phyloP scores from a whole-genome alignment of 768 basidiomycete genomes.

The Pleurotus pulmonarius region DNA sequence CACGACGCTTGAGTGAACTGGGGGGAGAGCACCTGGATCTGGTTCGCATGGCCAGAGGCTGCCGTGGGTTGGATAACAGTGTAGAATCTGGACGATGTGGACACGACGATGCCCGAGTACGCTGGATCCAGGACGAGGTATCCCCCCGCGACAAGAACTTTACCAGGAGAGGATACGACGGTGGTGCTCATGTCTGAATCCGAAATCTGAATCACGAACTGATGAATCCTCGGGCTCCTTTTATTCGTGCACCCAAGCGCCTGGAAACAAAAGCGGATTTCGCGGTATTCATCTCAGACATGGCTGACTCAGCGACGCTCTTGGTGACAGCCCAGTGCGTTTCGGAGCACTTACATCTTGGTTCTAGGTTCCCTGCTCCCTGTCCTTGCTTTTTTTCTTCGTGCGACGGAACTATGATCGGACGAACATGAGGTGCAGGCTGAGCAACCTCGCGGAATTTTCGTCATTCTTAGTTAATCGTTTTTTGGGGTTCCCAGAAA shows the following conservation, averaged over 20 bases:
- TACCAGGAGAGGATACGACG: constrained; percentile 88
- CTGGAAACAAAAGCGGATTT: constrained; percentile 4
- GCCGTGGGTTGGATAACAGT: constrained; percentile 54
- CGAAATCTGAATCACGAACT: constrained; percentile 8
- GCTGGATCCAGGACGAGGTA: constrained; percentile 92
- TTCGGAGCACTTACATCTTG: constrained; percentile 1
- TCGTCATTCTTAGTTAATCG: background rate
- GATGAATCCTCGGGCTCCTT: constrained; percentile 5
- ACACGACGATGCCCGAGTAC: constrained; percentile 85
- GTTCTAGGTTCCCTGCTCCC: constrained; percentile 1
- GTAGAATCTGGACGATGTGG: constrained; percentile 94
- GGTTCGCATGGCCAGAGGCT: constrained; percentile 22
- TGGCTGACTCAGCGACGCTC: background rate
- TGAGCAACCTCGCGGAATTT: too few species aligned
- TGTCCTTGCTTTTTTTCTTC: too few species aligned
- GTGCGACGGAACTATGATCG: too few species aligned
- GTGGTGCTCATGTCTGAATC: constrained; percentile 44
- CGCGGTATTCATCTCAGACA: background rate
- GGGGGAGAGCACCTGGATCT: constrained; percentile 79
- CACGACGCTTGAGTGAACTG: constrained; percentile 85
- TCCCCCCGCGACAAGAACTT: constrained; percentile 92
- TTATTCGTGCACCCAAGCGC: constrained; percentile 8
- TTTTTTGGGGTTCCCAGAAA: constrained; percentile 4
- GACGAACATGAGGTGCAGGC: too few species aligned
- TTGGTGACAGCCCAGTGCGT: background rate